These are phyloP conservation scores for Quercus aquifolioides DNA, from an alignment of 306 rosid species.

Conservation along the genomic window DNA sequence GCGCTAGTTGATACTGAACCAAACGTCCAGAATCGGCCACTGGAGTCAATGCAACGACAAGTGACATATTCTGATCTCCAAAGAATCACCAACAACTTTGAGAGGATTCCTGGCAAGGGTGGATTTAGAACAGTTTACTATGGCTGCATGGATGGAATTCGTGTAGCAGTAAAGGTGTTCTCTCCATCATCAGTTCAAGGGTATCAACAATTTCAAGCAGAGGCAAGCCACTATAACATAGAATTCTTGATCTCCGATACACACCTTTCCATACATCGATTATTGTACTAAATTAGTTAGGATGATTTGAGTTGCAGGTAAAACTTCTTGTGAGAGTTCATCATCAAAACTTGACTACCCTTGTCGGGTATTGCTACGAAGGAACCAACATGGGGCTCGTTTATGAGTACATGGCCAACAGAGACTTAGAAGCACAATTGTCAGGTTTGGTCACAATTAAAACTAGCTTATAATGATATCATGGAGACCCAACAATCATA, in stretches of 20 bases:
- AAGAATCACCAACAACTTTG: slow-evolving; percentile 43
- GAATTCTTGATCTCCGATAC: neutral
- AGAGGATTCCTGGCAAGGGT: slow-evolving; percentile 39
- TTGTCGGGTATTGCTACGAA: slow-evolving; percentile 37
- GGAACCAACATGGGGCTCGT: slow-evolving; percentile 19
- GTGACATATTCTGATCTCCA: slow-evolving; percentile 36
- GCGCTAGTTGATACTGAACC: neutral
- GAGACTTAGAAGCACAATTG: slow-evolving; percentile 31
- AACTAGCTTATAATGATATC: too few relatives aligned
- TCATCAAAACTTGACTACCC: slow-evolving; percentile 34
- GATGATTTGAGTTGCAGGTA: slow-evolving; percentile 9
- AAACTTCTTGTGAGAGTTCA: slow-evolving; percentile 31
- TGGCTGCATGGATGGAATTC: slow-evolving; percentile 36
- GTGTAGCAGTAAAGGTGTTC: slow-evolving; percentile 58
- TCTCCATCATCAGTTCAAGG: slow-evolving; percentile 40
- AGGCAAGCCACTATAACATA: slow-evolving; percentile 30
- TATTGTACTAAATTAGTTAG: neutral
- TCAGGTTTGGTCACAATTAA: slow-evolving; percentile 7
- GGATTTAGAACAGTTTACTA: slow-evolving; percentile 51
- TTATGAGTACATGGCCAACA: slow-evolving; percentile 36
- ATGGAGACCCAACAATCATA: too few relatives aligned
- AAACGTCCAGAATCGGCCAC: neutral
- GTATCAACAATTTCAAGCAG: slow-evolving; percentile 46
- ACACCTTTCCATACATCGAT: too few relatives aligned
- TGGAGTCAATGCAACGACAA: slow-evolving; percentile 26